A percentile compares a stretch with the other conserved stretches of the same genome.
Conservation (phyloP, 495 filamentous ascomycete species). For the Penicillium tannophilum region DNA sequence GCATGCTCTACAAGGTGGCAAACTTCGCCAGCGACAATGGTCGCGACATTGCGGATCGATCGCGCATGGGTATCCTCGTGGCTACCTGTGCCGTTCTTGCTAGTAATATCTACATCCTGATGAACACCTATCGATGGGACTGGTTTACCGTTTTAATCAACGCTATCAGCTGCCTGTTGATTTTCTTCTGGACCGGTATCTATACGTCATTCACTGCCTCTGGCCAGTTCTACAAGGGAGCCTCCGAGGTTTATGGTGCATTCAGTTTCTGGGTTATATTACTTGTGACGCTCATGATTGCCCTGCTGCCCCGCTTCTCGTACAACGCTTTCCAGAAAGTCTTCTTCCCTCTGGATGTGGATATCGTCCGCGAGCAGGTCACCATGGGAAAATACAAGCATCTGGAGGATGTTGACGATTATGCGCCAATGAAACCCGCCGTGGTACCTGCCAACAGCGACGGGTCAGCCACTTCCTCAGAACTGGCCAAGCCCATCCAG, state of each 20-base stretch:
- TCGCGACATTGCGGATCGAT: constrained; percentile 69
- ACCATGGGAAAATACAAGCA: constrained; percentile 76
- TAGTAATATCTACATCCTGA: constrained; percentile 90
- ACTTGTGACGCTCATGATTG: constrained; percentile 73
- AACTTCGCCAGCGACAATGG: constrained; percentile 70
- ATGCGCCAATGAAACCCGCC: constrained; percentile 39
- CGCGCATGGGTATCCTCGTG: constrained; percentile 81
- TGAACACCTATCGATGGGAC: constrained; percentile 98
- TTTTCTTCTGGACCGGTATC: constrained; percentile 96
- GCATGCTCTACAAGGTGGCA: constrained; percentile 69
- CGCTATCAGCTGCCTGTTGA: constrained; percentile 75
- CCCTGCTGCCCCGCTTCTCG: constrained; percentile 81
- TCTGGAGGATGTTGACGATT: constrained; percentile 56
- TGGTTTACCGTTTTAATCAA: constrained; percentile 88
- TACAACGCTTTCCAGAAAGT: constrained; percentile 90
- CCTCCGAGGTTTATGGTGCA: constrained; percentile 74
- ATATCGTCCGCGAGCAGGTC: constrained; percentile 94
- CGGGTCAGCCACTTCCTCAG: constrained; percentile 60
- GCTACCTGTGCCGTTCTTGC: constrained; percentile 73
- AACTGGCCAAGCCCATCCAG: constrained; percentile 64
- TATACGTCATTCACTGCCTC: constrained; percentile 73
- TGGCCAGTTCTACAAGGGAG: constrained; percentile 75
- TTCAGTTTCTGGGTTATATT: constrained; percentile 84
- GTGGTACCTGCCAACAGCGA: constrained; percentile 34
- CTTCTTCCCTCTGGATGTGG: constrained; percentile 87